These are phyloP conservation scores for Tetrapisispora iriomotensis DNA, from an alignment of 805 yeast species.

Conservation along the genomic window DNA sequence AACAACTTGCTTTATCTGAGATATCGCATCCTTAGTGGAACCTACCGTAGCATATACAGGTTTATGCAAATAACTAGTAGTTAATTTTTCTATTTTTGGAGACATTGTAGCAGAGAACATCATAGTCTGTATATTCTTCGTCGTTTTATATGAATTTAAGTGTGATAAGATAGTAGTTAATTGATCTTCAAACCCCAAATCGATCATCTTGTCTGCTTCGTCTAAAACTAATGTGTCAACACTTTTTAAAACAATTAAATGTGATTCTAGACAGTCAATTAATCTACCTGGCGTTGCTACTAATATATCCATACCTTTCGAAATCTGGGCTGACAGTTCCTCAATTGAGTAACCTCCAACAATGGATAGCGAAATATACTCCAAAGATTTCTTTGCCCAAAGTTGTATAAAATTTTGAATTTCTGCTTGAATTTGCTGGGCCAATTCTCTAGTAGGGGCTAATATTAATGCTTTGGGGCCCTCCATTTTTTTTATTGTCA, in stretches of 20 bases:
- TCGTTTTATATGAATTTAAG: constrained; percentile 26
- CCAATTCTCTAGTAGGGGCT: constrained; percentile 92
- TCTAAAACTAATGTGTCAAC: constrained; percentile 71
- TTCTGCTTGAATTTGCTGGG: constrained; percentile 71
- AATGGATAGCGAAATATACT: constrained; percentile 37
- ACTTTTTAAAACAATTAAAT: constrained; percentile 47
- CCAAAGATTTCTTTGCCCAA: constrained; percentile 15
- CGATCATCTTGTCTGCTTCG: constrained; percentile 95
- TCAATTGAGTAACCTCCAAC: constrained; percentile 89
- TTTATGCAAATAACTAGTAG: constrained; percentile 47
- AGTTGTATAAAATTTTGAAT: constrained; percentile 40
- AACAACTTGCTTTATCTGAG: constrained; percentile 53
- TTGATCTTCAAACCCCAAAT: constrained; percentile 85
- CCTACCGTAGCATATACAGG: constrained; percentile 67
- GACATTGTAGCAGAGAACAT: constrained; percentile 97
- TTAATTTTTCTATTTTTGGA: constrained; percentile 54
- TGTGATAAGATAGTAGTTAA: constrained; percentile 59
- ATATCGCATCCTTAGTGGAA: constrained; percentile 48
- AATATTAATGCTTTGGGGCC: constrained; percentile 69
- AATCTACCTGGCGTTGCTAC: constrained; percentile 94
- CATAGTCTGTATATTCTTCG: constrained; percentile 41
- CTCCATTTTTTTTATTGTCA: constrained; percentile 36
- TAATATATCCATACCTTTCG: constrained; percentile 59
- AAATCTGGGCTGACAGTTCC: constrained; percentile 51
- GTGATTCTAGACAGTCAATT: constrained; percentile 66